These are phyloP conservation scores for Colletotrichum limetticola DNA, from an alignment of 2,329 filamentous ascomycete genomes.

Conservation along the genomic window DNA sequence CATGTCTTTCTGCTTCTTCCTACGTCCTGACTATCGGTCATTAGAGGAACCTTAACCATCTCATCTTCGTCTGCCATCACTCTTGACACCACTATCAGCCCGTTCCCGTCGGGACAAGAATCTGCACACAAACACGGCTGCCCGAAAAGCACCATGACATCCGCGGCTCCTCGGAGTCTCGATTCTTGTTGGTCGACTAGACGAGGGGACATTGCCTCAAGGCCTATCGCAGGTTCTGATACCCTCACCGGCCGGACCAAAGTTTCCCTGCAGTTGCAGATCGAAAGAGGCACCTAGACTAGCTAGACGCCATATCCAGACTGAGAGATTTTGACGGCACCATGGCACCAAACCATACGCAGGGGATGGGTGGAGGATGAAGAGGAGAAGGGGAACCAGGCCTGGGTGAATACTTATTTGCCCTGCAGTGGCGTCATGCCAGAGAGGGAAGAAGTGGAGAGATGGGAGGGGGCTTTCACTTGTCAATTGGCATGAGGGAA, in stretches of 20 bases:
- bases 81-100: background rate
- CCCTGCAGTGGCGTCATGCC: background rate
- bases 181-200: background rate
- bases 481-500: background rate
- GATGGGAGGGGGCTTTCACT: background rate
- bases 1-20: background rate
- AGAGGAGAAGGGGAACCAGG: background rate
- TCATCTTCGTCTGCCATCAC: background rate
- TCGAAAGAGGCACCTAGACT: background rate
- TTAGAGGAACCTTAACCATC: background rate
- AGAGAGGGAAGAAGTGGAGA: slow-evolving; percentile 14
- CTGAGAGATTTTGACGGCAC: background rate
- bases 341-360: background rate
- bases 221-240: background rate
- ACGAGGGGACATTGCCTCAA: background rate
- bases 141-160: background rate
- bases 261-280: slow-evolving; percentile 2
- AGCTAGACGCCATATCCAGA: background rate
- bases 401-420: background rate
- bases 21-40: background rate
- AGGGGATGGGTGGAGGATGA: background rate
- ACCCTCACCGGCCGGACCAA: background rate
- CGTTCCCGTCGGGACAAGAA: background rate
- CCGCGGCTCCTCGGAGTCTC: background rate
- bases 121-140: background rate